Conservation (phyloP, 768 basidiomycete genomes). For the Termitomyces titanicus region DNA sequence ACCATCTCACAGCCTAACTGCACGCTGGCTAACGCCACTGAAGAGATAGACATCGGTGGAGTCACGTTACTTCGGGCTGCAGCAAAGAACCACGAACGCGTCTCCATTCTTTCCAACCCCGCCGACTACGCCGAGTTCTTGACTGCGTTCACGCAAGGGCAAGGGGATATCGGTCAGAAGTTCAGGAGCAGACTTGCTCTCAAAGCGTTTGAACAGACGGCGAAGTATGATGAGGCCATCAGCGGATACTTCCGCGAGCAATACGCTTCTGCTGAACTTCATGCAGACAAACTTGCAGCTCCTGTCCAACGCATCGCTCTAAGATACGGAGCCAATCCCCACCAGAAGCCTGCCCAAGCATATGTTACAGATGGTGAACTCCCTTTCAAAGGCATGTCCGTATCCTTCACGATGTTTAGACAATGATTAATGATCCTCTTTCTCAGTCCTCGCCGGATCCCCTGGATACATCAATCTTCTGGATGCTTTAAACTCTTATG, state of each 20-base stretch:
- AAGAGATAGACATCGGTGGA: constrained; percentile 98
- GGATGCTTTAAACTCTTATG: constrained; percentile 96
- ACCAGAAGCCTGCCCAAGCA: constrained; percentile 98
- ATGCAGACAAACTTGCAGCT: constrained; percentile 56
- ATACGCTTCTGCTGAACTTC: constrained; percentile 80
- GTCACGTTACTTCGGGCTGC: constrained; percentile 97
- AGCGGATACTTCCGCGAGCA: constrained; percentile 95
- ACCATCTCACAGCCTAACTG: constrained; percentile 88
- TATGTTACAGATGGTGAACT: constrained; percentile 85
- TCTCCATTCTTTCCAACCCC: constrained; percentile 86
- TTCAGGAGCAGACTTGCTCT: constrained; percentile 80
- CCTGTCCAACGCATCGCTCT: constrained; percentile 81
- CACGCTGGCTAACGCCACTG: constrained; percentile 88
- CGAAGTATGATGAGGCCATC: constrained; percentile 93
- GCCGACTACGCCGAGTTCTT: constrained; percentile 84
- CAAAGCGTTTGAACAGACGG: constrained; percentile 97
- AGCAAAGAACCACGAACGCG: constrained; percentile 96
- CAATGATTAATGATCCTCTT: neutral
- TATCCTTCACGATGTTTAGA: neutral
- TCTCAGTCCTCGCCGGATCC: constrained; percentile 80
- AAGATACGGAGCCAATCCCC: constrained; percentile 96
- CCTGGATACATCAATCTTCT: constrained; percentile 99
- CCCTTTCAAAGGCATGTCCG: constrained; percentile 81
- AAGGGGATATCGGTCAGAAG: constrained; percentile 70
- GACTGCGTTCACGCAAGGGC: constrained; percentile 65